These are phyloP conservation scores for Claviceps sp. DNA, from an alignment of 2,329 filamentous ascomycete genomes.

Conservation along the genomic window DNA sequence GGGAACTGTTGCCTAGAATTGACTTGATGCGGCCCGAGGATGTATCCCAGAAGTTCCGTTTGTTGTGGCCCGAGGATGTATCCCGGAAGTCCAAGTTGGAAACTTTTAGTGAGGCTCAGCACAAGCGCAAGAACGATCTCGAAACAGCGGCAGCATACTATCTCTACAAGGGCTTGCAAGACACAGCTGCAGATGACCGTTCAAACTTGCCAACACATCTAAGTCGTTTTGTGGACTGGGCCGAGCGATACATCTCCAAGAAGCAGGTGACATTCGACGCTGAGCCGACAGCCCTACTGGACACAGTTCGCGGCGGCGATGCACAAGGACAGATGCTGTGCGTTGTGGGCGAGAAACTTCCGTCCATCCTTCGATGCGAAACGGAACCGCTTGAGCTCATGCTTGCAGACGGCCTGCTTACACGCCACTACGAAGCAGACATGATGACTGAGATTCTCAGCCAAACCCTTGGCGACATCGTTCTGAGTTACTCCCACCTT, in stretches of 20 bases:
- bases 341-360: conserved; percentile 11
- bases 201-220: conserved; percentile 12
- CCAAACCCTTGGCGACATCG: neutral
- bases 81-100: too few species aligned
- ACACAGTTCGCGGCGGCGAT: neutral
- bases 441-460: neutral
- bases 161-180: conserved; percentile 10
- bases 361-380: conserved; percentile 12
- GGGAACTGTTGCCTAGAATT: conserved; percentile 14
- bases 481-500: conserved; percentile 13
- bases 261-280: conserved; percentile 3
- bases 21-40: conserved; percentile 10
- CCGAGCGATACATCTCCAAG: conserved; percentile 2
- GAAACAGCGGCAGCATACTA: conserved; percentile 11
- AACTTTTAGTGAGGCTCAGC: conserved; percentile 12
- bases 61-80: too few species aligned
- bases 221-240: conserved; percentile 9
- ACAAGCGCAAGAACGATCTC: conserved; percentile 10
- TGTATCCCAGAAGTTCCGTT: conserved; percentile 13
- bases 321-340: conserved; percentile 14
- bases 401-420: conserved; percentile 15
- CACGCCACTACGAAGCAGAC: conserved; percentile 7
- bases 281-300: conserved; percentile 1
- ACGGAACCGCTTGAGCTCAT: conserved; percentile 15
- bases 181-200: conserved; percentile 10